Conservation (phyloP, 495 filamentous ascomycete genomes). For the Chlorociboria aeruginascens region DNA sequence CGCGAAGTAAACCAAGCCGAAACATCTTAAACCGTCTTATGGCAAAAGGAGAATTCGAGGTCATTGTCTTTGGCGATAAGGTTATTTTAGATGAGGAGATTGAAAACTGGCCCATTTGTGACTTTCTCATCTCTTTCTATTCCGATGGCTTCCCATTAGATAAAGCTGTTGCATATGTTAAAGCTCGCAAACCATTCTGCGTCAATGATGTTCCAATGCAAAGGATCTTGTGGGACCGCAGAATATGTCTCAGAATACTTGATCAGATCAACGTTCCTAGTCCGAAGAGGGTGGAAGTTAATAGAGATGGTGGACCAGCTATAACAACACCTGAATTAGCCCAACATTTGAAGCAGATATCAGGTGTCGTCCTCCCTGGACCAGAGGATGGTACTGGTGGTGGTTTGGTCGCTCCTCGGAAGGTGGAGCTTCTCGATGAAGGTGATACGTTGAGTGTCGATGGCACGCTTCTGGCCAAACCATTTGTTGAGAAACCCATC, state of each 20-base stretch:
- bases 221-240: slow-evolving; percentile 91
- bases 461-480: slow-evolving; percentile 69
- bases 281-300: slow-evolving; percentile 83
- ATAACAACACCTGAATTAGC: slow-evolving; percentile 65
- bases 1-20: slow-evolving; percentile 86
- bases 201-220: slow-evolving; percentile 98
- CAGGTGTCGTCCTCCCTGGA: slow-evolving; percentile 67
- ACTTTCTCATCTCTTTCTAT: slow-evolving; percentile 96
- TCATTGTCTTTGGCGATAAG: slow-evolving; percentile 96
- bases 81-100: slow-evolving; percentile 88
- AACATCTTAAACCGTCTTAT: slow-evolving; percentile 91
- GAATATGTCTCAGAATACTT: slow-evolving; percentile 75
- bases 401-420: slow-evolving; percentile 41
- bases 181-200: slow-evolving; percentile 85
- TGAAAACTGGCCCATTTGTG: slow-evolving; percentile 67
- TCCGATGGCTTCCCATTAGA: slow-evolving; percentile 94
- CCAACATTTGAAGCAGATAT: slow-evolving; percentile 63
- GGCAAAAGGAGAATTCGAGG: slow-evolving; percentile 83
- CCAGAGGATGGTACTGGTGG: slow-evolving; percentile 58
- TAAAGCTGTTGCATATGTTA: slow-evolving; percentile 90
- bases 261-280: slow-evolving; percentile 84
- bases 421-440: slow-evolving; percentile 73
- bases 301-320: slow-evolving; percentile 80
- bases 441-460: slow-evolving; percentile 82
- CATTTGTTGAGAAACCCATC: slow-evolving; percentile 97